Percentiles rank a stretch among this genome's conserved stretches.
Conservation (phyloP, 2,329 filamentous ascomycete genomes). For the Chlorencoelia australis region DNA sequence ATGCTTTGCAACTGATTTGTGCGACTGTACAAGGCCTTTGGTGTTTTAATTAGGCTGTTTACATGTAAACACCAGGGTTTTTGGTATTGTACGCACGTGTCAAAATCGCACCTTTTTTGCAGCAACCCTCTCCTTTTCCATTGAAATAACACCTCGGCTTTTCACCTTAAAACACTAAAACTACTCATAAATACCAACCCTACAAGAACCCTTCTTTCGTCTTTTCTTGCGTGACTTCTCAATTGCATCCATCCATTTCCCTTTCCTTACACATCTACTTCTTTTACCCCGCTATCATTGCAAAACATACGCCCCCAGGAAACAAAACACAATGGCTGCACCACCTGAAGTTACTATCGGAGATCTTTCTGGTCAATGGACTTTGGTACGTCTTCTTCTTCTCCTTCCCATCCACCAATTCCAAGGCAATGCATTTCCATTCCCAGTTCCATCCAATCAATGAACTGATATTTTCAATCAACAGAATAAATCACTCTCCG, state of each 20-base stretch:
- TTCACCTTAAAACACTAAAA: too few species aligned
- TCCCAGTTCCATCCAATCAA: background rate
- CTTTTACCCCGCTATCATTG: conserved; percentile 2
- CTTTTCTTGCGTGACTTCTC: background rate
- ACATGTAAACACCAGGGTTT: too few species aligned
- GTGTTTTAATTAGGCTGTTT: too few species aligned
- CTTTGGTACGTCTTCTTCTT: conserved; percentile 32
- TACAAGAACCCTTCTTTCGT: too few species aligned
- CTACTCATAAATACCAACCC: too few species aligned
- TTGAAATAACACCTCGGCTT: too few species aligned
- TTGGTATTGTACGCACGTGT: too few species aligned
- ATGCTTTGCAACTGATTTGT: too few species aligned
- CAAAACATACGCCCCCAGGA: background rate
- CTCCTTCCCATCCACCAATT: background rate
- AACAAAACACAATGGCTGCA: conserved; percentile 38
- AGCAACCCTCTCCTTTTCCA: too few species aligned
- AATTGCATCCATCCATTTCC: background rate
- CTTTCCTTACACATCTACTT: background rate
- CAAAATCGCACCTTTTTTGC: too few species aligned
- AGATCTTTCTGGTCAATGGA: conserved; percentile 43
- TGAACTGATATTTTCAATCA: conserved; percentile 3
- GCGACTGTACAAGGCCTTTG: too few species aligned
- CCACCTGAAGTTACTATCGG: conserved; percentile 40
- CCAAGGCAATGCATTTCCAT: background rate
- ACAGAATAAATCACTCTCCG: conserved; percentile 52